Evolutionary conservation across 495 filamentous ascomycete species (phyloP).

Genomic region (Tuber melanosporum): DNA sequence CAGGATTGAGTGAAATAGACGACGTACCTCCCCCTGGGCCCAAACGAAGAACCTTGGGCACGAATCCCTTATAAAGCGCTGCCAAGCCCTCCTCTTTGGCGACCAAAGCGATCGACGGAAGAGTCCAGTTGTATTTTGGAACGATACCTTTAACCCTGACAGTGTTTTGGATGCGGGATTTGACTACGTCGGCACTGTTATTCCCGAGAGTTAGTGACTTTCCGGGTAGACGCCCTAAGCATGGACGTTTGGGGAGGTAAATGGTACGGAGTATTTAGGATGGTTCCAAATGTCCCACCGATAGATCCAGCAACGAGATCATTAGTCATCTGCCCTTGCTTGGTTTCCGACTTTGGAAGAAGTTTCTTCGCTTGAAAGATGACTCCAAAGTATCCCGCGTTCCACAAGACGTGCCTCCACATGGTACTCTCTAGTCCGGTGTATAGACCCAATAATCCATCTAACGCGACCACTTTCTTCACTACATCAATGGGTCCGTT

Average conservation of each 20-base stretch:
- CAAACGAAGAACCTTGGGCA: constrained; percentile 86
- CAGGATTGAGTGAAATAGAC: constrained; percentile 12
- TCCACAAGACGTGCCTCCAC: constrained; percentile 97
- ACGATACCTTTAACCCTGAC: constrained; percentile 67
- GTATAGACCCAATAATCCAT: constrained; percentile 85
- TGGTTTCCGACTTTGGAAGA: constrained; percentile 70
- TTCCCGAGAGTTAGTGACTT: constrained; percentile 7
- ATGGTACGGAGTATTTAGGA: constrained; percentile 77
- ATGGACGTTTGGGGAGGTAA: not conserved
- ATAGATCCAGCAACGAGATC: constrained; percentile 79
- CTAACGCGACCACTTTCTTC: constrained; percentile 70
- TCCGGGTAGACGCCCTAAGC: not conserved
- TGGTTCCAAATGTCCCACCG: constrained; percentile 85
- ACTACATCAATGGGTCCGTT: constrained; percentile 89
- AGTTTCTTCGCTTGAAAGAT: constrained; percentile 90
- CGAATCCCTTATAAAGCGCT: constrained; percentile 94
- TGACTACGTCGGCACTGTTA: constrained; percentile 78
- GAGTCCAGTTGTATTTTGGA: constrained; percentile 98
- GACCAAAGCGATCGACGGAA: constrained; percentile 73
- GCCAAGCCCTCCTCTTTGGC: constrained; percentile 87
- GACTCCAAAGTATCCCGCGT: constrained; percentile 94
- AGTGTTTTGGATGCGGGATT: constrained; percentile 92
- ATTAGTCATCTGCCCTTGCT: constrained; percentile 71
- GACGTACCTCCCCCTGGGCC: constrained; percentile 65
- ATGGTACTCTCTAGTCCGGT: constrained; percentile 92